A percentile compares a stretch with the other conserved stretches of the same genome.
phyloP scores from a whole-genome alignment of 2,329 filamentous ascomycete species.

The Beauveria bassiana region DNA sequence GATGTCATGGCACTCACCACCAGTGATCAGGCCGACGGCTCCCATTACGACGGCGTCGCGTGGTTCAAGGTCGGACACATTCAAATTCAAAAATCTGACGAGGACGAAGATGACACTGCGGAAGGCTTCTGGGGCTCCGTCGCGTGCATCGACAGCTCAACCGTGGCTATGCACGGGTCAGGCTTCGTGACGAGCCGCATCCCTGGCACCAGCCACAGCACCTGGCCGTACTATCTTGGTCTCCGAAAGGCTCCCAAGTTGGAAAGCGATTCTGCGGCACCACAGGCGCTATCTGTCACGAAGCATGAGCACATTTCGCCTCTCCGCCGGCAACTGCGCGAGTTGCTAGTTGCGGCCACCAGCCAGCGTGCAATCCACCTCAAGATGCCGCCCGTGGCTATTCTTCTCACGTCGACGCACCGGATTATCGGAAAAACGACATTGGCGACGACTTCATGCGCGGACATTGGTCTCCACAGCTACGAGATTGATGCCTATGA shows the following conservation, averaged over 20 bases:
- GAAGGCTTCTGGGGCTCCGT: constrained; percentile 78
- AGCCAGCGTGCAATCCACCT: constrained; percentile 81
- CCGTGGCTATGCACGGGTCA: constrained; percentile 84
- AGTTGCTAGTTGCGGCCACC: constrained; percentile 81
- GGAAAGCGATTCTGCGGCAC: constrained; percentile 25
- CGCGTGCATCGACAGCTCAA: constrained; percentile 76
- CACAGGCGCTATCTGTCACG: constrained; percentile 36
- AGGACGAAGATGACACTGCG: constrained; percentile 50
- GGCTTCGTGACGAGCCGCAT: constrained; percentile 78
- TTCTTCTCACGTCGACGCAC: constrained; percentile 85
- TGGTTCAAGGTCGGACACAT: constrained; percentile 91
- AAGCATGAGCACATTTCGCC: constrained; percentile 46
- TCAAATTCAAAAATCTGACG: constrained; percentile 44
- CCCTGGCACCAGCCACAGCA: constrained; percentile 66
- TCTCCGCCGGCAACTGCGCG: constrained; percentile 64
- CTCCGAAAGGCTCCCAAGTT: constrained; percentile 56
- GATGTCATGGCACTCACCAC: constrained; percentile 55
- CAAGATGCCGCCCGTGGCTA: constrained; percentile 78
- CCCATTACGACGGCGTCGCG: constrained; percentile 55
- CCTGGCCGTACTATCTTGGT: constrained; percentile 87
- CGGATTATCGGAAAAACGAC: constrained; percentile 89
- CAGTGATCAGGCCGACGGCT: constrained; percentile 20
- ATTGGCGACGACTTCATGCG: constrained; percentile 66
- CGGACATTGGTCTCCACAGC: constrained; percentile 82
- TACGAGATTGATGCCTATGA: constrained; percentile 90